Evolutionary conservation across 371 early-diverging fungal species (phyloP).

Genomic region (Mortierella sp.): DNA sequence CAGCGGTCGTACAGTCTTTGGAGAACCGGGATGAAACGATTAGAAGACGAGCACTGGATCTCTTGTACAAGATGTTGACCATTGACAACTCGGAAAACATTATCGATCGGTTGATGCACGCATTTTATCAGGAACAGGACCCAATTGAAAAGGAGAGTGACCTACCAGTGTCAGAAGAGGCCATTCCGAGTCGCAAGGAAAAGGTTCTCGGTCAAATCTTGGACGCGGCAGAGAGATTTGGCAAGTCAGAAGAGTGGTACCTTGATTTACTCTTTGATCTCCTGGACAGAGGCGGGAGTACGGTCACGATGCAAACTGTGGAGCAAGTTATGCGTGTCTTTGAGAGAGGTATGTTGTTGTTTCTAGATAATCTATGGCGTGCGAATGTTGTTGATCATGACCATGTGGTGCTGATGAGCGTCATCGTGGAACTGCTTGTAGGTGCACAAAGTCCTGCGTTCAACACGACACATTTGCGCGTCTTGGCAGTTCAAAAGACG

Average conservation of each 20-base stretch:
- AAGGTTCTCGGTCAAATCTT: constrained; percentile 44
- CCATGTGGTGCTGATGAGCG: not conserved
- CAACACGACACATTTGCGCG: constrained; percentile 24
- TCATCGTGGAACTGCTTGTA: not conserved
- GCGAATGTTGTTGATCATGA: not conserved
- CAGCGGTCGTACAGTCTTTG: constrained; percentile 38
- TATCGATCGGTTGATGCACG: constrained; percentile 40
- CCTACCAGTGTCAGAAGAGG: too few relatives aligned
- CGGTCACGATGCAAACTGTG: constrained; percentile 26
- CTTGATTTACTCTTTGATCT: constrained; percentile 37
- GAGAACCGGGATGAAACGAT: constrained; percentile 37
- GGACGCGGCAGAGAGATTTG: constrained; percentile 43
- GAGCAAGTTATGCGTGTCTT: constrained; percentile 36
- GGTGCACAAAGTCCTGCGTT: constrained; percentile 34
- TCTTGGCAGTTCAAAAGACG: constrained; percentile 25
- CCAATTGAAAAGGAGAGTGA: not conserved
- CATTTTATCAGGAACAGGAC: constrained; percentile 36
- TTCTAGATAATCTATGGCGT: too few relatives aligned
- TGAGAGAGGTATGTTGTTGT: constrained; percentile 23
- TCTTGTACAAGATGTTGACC: constrained; percentile 47
- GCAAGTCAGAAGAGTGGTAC: constrained; percentile 41
- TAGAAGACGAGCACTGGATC: constrained; percentile 31
- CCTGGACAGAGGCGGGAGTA: constrained; percentile 14
- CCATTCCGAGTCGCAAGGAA: constrained; percentile 29
- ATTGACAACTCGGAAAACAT: constrained; percentile 46